A percentile compares a stretch with the other conserved stretches of the same genome.
Conservation (phyloP, 2,329 filamentous ascomycete genomes). For the Xylaria digitata region DNA sequence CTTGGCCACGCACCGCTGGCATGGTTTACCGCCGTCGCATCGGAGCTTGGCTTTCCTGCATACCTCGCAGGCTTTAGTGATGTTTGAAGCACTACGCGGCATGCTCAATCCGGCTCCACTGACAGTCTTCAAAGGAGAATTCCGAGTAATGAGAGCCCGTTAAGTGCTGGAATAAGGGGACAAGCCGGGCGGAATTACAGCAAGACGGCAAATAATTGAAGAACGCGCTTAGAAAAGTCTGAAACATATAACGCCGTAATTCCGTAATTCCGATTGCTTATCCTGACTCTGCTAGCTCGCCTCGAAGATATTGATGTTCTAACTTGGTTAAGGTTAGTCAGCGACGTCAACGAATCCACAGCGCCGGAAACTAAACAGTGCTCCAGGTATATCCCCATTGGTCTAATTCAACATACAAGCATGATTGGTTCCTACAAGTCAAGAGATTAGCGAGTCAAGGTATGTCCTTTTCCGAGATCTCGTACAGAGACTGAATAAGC, state of each 20-base stretch:
- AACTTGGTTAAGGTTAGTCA: background rate
- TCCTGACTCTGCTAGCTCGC: background rate
- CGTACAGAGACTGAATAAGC: background rate
- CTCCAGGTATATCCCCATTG: background rate
- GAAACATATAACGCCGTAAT: slow-evolving; percentile 8
- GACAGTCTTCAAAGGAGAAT: background rate
- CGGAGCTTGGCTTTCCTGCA: slow-evolving; percentile 30
- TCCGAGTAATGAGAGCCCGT: background rate
- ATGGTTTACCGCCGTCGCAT: slow-evolving; percentile 26
- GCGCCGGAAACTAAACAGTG: background rate
- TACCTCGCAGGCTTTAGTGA: slow-evolving; percentile 27
- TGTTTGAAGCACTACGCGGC: slow-evolving; percentile 19
- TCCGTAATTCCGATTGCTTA: slow-evolving; percentile 22
- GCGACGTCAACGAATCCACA: background rate
- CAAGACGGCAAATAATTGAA: background rate
- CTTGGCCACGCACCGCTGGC: slow-evolving; percentile 23
- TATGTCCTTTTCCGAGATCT: slow-evolving; percentile 5
- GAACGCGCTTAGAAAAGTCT: background rate
- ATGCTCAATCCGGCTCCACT: slow-evolving; percentile 1
- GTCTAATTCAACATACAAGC: background rate
- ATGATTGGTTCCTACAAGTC: background rate
- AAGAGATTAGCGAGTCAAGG: slow-evolving; percentile 1
- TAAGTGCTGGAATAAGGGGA: background rate
- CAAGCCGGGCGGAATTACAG: slow-evolving; percentile 10
- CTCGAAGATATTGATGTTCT: background rate